These are phyloP conservation scores for Calocybe gangraenosa DNA, from an alignment of 768 basidiomycete genomes.

Conservation along the genomic window DNA sequence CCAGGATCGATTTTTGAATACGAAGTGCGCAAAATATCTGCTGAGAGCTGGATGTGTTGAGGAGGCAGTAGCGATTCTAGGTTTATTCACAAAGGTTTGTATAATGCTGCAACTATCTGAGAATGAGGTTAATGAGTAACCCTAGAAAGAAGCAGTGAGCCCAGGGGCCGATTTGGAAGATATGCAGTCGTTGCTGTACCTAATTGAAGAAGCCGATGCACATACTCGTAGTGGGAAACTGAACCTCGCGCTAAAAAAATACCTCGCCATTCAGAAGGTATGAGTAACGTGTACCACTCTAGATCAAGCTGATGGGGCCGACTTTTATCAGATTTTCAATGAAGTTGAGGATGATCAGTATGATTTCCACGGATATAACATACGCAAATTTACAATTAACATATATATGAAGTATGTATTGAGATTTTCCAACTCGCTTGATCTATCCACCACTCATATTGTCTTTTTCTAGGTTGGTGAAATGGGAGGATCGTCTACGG, in stretches of 20 bases:
- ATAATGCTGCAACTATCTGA: slow-evolving; percentile 1
- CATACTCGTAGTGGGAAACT: slow-evolving; percentile 61
- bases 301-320: too few species aligned
- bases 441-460: not conserved
- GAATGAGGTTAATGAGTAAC: not conserved
- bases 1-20: slow-evolving; percentile 94
- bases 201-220: slow-evolving; percentile 77
- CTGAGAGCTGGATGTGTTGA: slow-evolving; percentile 77
- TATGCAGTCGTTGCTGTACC: slow-evolving; percentile 91
- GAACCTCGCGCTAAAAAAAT: slow-evolving; percentile 82
- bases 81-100: slow-evolving; percentile 87
- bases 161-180: slow-evolving; percentile 85
- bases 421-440: not conserved
- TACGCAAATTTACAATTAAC: slow-evolving; percentile 84
- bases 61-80: slow-evolving; percentile 71
- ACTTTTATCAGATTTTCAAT: slow-evolving; percentile 52
- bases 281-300: too few species aligned
- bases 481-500: slow-evolving; percentile 78
- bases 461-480: slow-evolving; percentile 51
- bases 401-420: slow-evolving; percentile 78
- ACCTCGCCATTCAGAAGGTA: slow-evolving; percentile 72
- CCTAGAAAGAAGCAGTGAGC: slow-evolving; percentile 77
- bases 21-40: slow-evolving; percentile 89
- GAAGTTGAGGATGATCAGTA: slow-evolving; percentile 94
- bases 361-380: slow-evolving; percentile 94